A percentile compares a stretch with the other conserved stretches of the same genome.
phyloP scores from a whole-genome alignment of 1,139 yeast species.

The Nematodospora anomalae region DNA sequence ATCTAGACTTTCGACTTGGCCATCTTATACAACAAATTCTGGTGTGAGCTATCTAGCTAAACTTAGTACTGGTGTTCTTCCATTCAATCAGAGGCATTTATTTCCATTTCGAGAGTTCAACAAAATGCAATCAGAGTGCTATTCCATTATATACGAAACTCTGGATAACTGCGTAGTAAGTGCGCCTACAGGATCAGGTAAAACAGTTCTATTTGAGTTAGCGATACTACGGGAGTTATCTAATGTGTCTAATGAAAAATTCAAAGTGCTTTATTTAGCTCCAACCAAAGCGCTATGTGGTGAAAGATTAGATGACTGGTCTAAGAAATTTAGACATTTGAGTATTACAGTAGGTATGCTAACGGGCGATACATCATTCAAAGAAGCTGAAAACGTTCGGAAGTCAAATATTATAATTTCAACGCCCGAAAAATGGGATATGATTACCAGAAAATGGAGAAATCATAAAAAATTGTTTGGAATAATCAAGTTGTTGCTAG shows the following conservation, averaged over 20 bases:
- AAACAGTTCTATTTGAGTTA: slow-evolving; percentile 53
- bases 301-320: slow-evolving; percentile 48
- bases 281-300: slow-evolving; percentile 55
- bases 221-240: slow-evolving; percentile 43
- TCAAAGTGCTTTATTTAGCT: slow-evolving; percentile 49
- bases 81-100: slow-evolving; percentile 7
- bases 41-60: background rate
- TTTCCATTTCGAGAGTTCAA: slow-evolving; percentile 44
- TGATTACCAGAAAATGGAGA: slow-evolving; percentile 49
- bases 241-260: slow-evolving; percentile 14
- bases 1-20: background rate
- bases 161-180: slow-evolving; percentile 47
- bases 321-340: slow-evolving; percentile 29
- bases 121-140: slow-evolving; percentile 50
- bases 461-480: slow-evolving; percentile 41
- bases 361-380: slow-evolving; percentile 47
- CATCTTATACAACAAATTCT: background rate
- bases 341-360: slow-evolving; percentile 44
- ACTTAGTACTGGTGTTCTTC: slow-evolving; percentile 11
- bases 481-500: slow-evolving; percentile 38
- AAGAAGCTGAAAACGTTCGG: slow-evolving; percentile 42
- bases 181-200: slow-evolving; percentile 61
- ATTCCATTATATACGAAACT: slow-evolving; percentile 30
- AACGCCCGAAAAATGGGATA: slow-evolving; percentile 62
- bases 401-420: slow-evolving; percentile 48